Percentiles rank a stretch among this genome's conserved stretches.
Conservation (phyloP, 192 early-diverging fungal species). For the Entophlyctis luteolus region DNA sequence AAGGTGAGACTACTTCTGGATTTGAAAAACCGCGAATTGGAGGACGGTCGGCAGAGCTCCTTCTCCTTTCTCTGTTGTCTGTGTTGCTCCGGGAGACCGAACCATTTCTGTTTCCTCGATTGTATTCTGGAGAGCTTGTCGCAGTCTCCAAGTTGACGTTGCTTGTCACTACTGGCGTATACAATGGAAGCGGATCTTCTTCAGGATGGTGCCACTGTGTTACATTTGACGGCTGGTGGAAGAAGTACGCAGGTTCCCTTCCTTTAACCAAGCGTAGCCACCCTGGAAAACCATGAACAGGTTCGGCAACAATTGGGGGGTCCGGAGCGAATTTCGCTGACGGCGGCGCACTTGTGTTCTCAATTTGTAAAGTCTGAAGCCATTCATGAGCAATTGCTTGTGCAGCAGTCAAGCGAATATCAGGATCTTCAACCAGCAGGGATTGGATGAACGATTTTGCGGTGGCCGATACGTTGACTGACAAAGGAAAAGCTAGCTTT, state of each 20-base stretch:
- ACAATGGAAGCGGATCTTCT: conserved; percentile 6
- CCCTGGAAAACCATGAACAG: conserved; percentile 6
- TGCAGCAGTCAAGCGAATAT: conserved; percentile 64
- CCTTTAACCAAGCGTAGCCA: conserved; percentile 9
- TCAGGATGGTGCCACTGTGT: conserved; percentile 26
- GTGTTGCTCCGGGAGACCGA: background rate
- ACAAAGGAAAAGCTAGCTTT: conserved; percentile 3
- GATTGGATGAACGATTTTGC: conserved; percentile 60
- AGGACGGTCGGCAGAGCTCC: background rate
- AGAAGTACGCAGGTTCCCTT: conserved; percentile 11
- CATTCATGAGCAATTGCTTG: conserved; percentile 76
- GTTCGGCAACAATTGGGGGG: conserved; percentile 2
- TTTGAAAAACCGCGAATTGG: conserved; percentile 10
- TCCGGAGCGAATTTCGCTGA: background rate
- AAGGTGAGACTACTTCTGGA: background rate
- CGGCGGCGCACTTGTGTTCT: too few species aligned
- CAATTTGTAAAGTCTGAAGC: conserved; percentile 53
- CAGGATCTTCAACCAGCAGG: conserved; percentile 67
- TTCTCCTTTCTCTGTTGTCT: background rate
- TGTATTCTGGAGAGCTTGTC: background rate
- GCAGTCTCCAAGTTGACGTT: background rate
- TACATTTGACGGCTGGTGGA: background rate
- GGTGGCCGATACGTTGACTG: conserved; percentile 23
- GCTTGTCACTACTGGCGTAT: background rate
- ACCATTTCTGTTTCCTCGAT: background rate